A percentile compares a stretch with the other conserved stretches of the same genome.
phyloP scores from a whole-genome alignment of 1,284 basidiomycete genomes.

The Ceratobasidium sp. region DNA sequence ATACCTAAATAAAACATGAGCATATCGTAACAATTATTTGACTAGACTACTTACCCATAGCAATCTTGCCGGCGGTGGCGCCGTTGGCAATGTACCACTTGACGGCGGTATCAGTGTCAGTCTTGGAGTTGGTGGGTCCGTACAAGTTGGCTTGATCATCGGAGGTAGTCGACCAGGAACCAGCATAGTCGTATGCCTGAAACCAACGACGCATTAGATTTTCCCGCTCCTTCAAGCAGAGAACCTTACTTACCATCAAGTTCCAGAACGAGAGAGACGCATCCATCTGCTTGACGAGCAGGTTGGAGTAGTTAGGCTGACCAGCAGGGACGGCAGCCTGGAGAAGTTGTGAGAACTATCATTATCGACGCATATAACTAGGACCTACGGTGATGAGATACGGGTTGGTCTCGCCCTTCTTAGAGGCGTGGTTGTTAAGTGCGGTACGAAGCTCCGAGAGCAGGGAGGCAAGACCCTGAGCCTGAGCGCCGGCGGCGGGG shows the following conservation, averaged over 20 bases:
- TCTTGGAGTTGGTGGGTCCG: conserved; percentile 69
- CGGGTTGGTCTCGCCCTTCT: conserved; percentile 71
- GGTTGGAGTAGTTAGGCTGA: conserved; percentile 71
- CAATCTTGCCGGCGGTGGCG: conserved; percentile 79
- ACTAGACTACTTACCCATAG: conserved; percentile 69
- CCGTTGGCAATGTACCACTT: conserved; percentile 75
- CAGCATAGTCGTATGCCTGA: conserved; percentile 82
- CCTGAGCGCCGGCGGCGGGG: conserved; percentile 65
- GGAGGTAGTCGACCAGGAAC: conserved; percentile 72
- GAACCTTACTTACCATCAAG: conserved; percentile 78
- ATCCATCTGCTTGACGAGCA: conserved; percentile 81
- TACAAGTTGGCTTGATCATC: conserved; percentile 90
- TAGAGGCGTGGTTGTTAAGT: conserved; percentile 65
- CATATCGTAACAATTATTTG: conserved; percentile 13
- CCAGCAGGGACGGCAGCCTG: conserved; percentile 73
- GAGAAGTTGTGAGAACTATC: conserved; percentile 3
- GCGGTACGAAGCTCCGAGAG: conserved; percentile 69
- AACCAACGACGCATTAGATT: conserved; percentile 39
- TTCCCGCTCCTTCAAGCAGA: neutral
- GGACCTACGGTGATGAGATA: conserved; percentile 68
- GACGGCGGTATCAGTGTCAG: conserved; percentile 80
- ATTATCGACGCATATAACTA: neutral
- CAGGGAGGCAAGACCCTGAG: conserved; percentile 71
- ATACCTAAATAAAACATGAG: conserved; percentile 65
- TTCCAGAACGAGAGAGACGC: conserved; percentile 79